A percentile compares a stretch with the other conserved stretches of the same genome.
Conservation (phyloP, 306 rosid genomes). For the Begonia fuchsioides region DNA sequence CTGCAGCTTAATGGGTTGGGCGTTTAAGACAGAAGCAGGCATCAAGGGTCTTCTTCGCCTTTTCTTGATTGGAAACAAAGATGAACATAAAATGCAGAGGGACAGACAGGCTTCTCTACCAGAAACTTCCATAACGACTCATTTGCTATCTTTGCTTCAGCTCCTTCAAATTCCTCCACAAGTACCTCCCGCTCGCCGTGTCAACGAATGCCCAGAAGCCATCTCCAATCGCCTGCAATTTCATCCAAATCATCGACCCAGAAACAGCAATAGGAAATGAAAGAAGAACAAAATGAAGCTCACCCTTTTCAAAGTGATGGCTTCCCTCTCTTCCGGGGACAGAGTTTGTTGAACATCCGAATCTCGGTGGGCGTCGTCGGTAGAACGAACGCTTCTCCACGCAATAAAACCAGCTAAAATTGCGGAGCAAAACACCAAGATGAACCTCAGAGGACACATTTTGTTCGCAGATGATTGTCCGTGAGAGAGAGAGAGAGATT, state of each 20-base stretch:
- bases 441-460: conserved; percentile 73
- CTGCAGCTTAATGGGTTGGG: no score
- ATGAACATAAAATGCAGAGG: no score
- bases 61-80: no score
- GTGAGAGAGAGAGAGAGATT: no score
- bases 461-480: background rate
- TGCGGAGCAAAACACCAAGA: conserved; percentile 60
- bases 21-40: no score
- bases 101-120: no score
- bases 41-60: no score
- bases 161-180: conserved; percentile 48
- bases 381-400: conserved; percentile 40
- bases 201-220: conserved; percentile 55
- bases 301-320: conserved; percentile 22
- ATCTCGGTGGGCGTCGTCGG: conserved; percentile 14
- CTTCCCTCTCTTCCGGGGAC: conserved; percentile 8
- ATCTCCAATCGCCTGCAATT: conserved; percentile 28
- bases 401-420: conserved; percentile 45
- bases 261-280: background rate
- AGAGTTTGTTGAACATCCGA: conserved; percentile 5
- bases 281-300: background rate
- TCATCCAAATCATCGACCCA: background rate
- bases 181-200: conserved; percentile 70
- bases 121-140: no score
- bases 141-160: background rate